Conservation (phyloP, 2,329 filamentous ascomycete genomes). For the Colletotrichum gloeosporioides region DNA sequence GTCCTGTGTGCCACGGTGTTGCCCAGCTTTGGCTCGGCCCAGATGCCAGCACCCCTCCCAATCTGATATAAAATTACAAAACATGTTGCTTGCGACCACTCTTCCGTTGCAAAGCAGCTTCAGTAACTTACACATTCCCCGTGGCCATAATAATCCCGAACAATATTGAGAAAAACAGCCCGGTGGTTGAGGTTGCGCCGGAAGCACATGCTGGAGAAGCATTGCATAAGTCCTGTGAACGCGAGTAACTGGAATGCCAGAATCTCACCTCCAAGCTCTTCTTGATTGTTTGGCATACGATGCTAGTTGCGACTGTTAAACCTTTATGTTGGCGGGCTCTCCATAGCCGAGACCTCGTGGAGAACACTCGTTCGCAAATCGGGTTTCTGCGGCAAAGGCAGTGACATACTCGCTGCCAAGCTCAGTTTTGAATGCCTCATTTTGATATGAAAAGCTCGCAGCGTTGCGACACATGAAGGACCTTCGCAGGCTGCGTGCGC, state of each 20-base stretch:
- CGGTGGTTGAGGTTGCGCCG: not conserved
- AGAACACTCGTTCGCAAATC: not conserved
- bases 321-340: not conserved
- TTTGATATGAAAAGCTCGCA: not conserved
- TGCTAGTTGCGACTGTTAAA: not conserved
- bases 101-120: not conserved
- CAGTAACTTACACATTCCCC: not conserved
- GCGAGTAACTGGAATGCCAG: not conserved
- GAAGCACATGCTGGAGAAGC: not conserved
- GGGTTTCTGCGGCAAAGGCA: not conserved
- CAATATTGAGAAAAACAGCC: not conserved
- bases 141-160: not conserved
- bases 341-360: not conserved
- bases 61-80: not conserved
- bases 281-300: not conserved
- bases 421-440: not conserved
- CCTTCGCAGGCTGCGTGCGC: not conserved
- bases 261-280: not conserved
- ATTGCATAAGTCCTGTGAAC: not conserved
- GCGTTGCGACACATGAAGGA: not conserved
- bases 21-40: not conserved
- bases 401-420: not conserved
- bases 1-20: not conserved
- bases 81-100: not conserved
- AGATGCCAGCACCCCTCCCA: not conserved